Conservation (phyloP, 805 yeast species). For the Ogataea zsoltii region DNA sequence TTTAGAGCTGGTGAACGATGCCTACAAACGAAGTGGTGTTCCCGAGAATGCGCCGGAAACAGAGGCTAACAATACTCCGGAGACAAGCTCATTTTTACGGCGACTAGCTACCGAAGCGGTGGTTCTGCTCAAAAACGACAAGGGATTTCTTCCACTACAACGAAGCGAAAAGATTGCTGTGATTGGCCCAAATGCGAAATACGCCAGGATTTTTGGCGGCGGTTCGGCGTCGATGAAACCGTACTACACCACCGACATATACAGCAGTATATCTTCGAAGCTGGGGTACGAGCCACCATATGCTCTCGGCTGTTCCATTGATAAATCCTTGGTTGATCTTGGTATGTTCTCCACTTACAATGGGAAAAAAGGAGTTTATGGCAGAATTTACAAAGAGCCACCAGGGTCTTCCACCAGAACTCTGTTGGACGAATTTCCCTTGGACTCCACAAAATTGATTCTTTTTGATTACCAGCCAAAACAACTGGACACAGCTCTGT, state of each 20-base stretch:
- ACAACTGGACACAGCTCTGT: constrained; percentile 25
- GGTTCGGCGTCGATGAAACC: constrained; percentile 52
- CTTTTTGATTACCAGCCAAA: constrained; percentile 28
- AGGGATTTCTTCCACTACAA: constrained; percentile 46
- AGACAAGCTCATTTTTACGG: constrained; percentile 45
- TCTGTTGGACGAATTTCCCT: constrained; percentile 29
- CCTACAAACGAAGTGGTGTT: constrained; percentile 39
- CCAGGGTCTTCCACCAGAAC: constrained; percentile 24
- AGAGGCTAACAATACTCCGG: constrained; percentile 46
- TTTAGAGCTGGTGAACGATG: constrained; percentile 47
- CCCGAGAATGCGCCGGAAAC: constrained; percentile 42
- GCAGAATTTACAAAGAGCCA: constrained; percentile 31
- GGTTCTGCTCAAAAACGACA: constrained; percentile 60
- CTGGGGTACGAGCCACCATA: constrained; percentile 28
- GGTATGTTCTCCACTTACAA: constrained; percentile 17
- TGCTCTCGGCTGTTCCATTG: constrained; percentile 37
- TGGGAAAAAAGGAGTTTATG: constrained; percentile 31
- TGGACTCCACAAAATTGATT: constrained; percentile 17
- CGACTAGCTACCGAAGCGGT: constrained; percentile 51
- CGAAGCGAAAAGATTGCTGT: constrained; percentile 46
- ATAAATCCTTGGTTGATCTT: constrained; percentile 16
- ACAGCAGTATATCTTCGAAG: constrained; percentile 18
- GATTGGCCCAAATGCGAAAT: constrained; percentile 62
- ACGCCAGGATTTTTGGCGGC: constrained; percentile 56
- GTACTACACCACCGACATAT: constrained; percentile 20